phyloP scores from a whole-genome alignment of 257 asterid genomes.

The Schizonepeta tenuifolia region DNA sequence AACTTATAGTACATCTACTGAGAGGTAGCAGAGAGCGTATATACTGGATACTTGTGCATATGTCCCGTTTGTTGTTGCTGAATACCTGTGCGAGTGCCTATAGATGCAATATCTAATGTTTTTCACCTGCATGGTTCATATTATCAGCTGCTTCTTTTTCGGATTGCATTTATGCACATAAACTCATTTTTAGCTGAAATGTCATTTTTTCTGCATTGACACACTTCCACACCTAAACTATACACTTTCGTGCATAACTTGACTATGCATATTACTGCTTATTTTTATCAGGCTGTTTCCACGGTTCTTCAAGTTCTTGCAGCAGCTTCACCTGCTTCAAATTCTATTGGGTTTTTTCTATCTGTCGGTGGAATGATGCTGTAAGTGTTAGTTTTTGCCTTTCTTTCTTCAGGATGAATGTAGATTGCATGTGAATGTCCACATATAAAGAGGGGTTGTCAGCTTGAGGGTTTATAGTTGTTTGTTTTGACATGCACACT shows the following conservation, averaged over 20 bases:
- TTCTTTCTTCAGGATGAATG: slow-evolving; percentile 9
- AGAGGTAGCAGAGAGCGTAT: neutral
- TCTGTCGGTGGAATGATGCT: slow-evolving; percentile 80
- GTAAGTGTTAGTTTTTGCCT: slow-evolving; percentile 55
- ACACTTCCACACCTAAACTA: neutral
- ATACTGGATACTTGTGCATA: neutral
- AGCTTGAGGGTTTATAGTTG: too few species aligned
- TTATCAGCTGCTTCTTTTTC: neutral
- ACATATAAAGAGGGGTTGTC: too few species aligned
- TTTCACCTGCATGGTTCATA: slow-evolving; percentile 12
- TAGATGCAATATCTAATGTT: neutral
- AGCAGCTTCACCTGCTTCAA: slow-evolving; percentile 49
- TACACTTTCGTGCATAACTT: neutral
- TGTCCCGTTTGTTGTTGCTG: neutral
- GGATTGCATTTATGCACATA: neutral
- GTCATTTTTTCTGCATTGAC: neutral
- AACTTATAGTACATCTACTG: neutral
- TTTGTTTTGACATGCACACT: too few species aligned
- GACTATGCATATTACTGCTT: slow-evolving; percentile 10
- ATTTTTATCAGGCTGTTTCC: slow-evolving; percentile 63
- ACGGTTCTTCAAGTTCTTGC: slow-evolving; percentile 83
- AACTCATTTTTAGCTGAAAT: neutral
- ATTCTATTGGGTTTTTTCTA: slow-evolving; percentile 51
- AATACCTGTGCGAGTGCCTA: neutral
- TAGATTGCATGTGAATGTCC: slow-evolving; percentile 11